These are phyloP conservation scores for Gloeopeniophorella convolvens DNA, from an alignment of 768 basidiomycete species.

Conservation along the genomic window DNA sequence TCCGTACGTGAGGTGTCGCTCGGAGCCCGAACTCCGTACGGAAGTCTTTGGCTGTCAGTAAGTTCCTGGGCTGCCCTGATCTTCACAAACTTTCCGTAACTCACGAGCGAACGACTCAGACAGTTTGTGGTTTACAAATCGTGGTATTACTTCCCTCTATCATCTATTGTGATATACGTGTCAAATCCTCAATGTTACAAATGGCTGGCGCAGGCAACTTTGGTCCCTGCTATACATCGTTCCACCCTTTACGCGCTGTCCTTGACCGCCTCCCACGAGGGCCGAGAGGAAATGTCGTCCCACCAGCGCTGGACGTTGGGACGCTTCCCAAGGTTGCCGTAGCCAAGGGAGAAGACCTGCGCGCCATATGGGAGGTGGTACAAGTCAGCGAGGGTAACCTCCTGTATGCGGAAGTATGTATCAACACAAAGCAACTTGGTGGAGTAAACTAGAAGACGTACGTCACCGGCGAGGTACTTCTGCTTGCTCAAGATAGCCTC, in stretches of 20 bases:
- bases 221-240: not conserved
- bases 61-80: too few species aligned
- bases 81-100: too few species aligned
- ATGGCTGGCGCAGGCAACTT: too few species aligned
- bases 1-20: too few species aligned
- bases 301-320: conserved; percentile 15
- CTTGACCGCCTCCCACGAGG: conserved; percentile 10
- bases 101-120: too few species aligned
- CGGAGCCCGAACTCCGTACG: too few species aligned
- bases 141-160: too few species aligned
- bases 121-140: too few species aligned
- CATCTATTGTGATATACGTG: too few species aligned
- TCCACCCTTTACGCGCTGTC: conserved; percentile 1
- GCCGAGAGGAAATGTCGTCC: conserved; percentile 7
- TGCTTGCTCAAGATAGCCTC: conserved; percentile 7
- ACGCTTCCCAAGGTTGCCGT: not conserved
- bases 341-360: not conserved
- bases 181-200: too few species aligned
- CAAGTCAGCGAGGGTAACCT: conserved; percentile 10
- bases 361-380: conserved; percentile 4
- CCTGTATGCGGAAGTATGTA: not conserved
- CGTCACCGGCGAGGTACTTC: conserved; percentile 16
- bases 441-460: not conserved
- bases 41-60: too few species aligned
- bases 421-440: not conserved